A percentile compares a stretch with the other conserved stretches of the same genome.
Evolutionary conservation across 768 basidiomycete genomes (phyloP).

Genomic region (Tulasnella sp.): DNA sequence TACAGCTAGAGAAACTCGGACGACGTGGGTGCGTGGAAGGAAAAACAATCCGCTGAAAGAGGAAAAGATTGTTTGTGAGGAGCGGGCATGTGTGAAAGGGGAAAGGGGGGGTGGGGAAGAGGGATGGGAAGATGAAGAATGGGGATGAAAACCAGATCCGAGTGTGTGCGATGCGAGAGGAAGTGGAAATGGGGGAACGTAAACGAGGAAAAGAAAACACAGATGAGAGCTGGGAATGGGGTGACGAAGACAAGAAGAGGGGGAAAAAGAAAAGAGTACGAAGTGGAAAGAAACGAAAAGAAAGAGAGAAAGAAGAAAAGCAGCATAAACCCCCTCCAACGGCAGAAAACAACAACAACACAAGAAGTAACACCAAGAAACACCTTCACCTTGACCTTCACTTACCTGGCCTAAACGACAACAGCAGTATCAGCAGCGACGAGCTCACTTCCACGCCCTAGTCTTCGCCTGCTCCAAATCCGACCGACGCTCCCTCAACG

Average conservation of each 20-base stretch:
- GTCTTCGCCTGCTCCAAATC: background rate
- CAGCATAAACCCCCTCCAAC: background rate
- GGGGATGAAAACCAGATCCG: background rate
- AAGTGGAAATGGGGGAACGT: background rate
- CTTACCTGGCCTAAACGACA: background rate
- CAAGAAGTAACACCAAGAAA: background rate
- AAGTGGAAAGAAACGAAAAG: background rate
- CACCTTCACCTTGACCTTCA: background rate
- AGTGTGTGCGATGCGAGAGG: background rate
- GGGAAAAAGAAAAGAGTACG: too few relatives aligned
- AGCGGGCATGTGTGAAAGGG: background rate
- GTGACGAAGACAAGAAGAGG: background rate
- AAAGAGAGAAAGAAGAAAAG: background rate
- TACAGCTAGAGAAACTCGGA: background rate
- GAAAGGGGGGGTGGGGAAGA: too few relatives aligned
- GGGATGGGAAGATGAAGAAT: background rate
- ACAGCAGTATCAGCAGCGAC: too few relatives aligned
- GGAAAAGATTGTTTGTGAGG: too few relatives aligned
- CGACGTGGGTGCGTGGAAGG: background rate
- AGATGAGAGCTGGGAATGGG: background rate
- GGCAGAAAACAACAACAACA: too few relatives aligned
- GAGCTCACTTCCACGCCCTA: background rate
- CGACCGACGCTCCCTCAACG: background rate
- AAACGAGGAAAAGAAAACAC: background rate
- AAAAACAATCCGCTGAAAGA: background rate